These are phyloP conservation scores for Epichloe hybrida DNA, from an alignment of 2,329 filamentous ascomycete species.

Conservation along the genomic window DNA sequence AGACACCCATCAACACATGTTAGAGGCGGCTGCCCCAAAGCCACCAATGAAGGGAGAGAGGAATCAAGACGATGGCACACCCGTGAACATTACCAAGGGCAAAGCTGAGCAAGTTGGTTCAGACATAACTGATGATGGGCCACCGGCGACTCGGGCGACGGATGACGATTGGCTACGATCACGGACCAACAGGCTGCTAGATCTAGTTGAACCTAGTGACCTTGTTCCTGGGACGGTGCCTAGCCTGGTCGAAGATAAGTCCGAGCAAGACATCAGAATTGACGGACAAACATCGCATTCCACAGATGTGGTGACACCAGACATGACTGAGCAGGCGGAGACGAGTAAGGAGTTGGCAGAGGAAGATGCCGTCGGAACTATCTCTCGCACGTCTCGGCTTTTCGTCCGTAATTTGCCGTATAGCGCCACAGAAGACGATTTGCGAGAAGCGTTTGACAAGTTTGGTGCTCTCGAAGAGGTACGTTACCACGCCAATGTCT, in stretches of 20 bases:
- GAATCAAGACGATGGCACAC: background rate
- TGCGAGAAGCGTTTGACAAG: constrained; percentile 55
- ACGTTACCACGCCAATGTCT: constrained; percentile 28
- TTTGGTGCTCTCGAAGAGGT: constrained; percentile 82
- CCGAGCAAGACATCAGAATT: constrained; percentile 9
- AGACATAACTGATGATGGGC: constrained; percentile 13
- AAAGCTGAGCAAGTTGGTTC: constrained; percentile 9
- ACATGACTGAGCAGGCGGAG: constrained; percentile 15
- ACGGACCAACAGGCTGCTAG: constrained; percentile 73
- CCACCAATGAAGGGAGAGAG: constrained; percentile 6
- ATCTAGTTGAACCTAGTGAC: constrained; percentile 66
- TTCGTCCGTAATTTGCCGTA: constrained; percentile 88
- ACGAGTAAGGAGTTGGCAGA: constrained; percentile 18
- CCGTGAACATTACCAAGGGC: constrained; percentile 1
- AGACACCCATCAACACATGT: constrained; percentile 9
- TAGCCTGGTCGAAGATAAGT: constrained; percentile 2
- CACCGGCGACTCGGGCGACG: constrained; percentile 33
- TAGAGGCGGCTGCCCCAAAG: constrained; percentile 2
- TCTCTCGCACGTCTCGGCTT: constrained; percentile 61
- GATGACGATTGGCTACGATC: constrained; percentile 89
- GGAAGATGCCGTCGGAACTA: constrained; percentile 36
- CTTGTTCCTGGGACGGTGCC: constrained; percentile 13
- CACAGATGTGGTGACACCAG: constrained; percentile 11
- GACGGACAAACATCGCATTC: constrained; percentile 14
- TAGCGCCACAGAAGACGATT: constrained; percentile 60